These are phyloP conservation scores for Onygenales sp. DNA, from an alignment of 2,329 filamentous ascomycete genomes.

Conservation along the genomic window DNA sequence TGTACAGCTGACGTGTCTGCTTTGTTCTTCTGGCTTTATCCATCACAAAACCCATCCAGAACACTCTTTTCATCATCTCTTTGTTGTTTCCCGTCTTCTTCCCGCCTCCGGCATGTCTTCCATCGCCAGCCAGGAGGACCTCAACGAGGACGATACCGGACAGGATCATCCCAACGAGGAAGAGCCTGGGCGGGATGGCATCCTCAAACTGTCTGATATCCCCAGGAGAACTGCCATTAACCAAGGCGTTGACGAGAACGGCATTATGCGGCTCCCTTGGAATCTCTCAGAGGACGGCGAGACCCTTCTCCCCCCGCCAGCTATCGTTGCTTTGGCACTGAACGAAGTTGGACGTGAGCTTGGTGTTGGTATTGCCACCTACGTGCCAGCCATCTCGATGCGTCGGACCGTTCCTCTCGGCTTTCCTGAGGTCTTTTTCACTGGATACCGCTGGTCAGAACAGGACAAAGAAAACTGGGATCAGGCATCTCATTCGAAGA, in stretches of 20 bases:
- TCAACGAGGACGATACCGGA: too few relatives aligned
- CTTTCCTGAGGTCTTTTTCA: slow-evolving; percentile 4
- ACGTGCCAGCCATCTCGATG: background rate
- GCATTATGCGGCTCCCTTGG: background rate
- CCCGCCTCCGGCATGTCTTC: too few relatives aligned
- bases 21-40: too few relatives aligned
- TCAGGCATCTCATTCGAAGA: background rate
- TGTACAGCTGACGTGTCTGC: too few relatives aligned
- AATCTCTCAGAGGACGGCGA: background rate
- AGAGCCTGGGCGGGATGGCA: background rate
- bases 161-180: too few relatives aligned
- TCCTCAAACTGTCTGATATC: background rate
- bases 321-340: slow-evolving; percentile 1
- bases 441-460: background rate
- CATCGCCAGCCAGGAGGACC: too few relatives aligned
- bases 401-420: background rate
- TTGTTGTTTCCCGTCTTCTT: too few relatives aligned
- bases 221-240: background rate
- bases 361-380: background rate
- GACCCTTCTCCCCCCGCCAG: background rate
- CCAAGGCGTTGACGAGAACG: background rate
- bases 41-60: too few relatives aligned
- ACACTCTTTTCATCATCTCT: too few relatives aligned
- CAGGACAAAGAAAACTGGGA: slow-evolving; percentile 4
- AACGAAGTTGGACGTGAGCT: slow-evolving; percentile 4